Base-by-base conservation (phyloP, 371 early-diverging fungal genomes). In the Actinomortierella wolfii region DNA sequence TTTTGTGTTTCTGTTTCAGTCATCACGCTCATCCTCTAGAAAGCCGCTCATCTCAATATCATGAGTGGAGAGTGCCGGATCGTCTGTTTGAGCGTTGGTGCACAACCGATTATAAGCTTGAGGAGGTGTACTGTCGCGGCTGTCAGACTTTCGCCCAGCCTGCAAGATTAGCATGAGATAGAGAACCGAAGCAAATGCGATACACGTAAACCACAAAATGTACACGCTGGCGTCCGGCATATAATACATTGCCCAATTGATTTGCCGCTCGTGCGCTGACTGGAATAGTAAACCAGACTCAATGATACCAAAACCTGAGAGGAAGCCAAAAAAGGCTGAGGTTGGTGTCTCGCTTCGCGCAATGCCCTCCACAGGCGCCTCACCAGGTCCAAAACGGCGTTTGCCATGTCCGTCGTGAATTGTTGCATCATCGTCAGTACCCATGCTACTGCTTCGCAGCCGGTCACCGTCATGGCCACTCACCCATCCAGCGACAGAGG, bases 31-130 rank as follows among this genome's bases (percentile, higher is more conserved):
- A 17, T 40, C 20, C 7, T 64, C 70, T 54, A 69, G 14, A 49
- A 55, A 65, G n/a, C 71, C 71, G n/a, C 71, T 70, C 71, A 70
- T 54, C 49, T 70, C 71, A 55, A 70, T 70, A 41, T 70, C 71
- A 4, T 51, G 56, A 15, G 44, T 50, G 18, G 41, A n/a, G 40
- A 24, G 61, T 13, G 54, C 59, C 14, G 59, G 62, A 9, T 70
- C 71, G 34, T 70, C 65, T 15, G 64, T 43, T 5, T 51, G 46
- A 15, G 44, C 58, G 7, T 52, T 23, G 17, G 71, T 70, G 28
- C 65, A 52, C 15, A 70, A 34, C 17, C 71, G 61, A 40, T 65
- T 70, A 41, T 70, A 70, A 1, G 46, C 39, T 24, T 60, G 54
- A 40, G 25, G 25, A 39, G n/a, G 14, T 15, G 42, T 23, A 15